These are phyloP conservation scores for Suillus placidus DNA, from an alignment of 768 basidiomycete genomes.

Conservation along the genomic window DNA sequence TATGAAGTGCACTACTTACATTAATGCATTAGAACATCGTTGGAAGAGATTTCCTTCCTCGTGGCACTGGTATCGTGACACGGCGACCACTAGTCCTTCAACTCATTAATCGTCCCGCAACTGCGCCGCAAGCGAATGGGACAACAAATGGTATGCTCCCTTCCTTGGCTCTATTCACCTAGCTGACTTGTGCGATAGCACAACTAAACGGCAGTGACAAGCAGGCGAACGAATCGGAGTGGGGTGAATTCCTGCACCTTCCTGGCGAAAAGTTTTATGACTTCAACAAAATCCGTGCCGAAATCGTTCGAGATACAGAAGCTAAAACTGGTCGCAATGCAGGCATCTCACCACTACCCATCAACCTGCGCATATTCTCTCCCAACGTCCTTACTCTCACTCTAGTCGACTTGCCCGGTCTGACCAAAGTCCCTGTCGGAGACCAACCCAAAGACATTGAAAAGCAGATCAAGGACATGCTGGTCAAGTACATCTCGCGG, in stretches of 20 bases:
- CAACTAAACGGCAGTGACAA: slow-evolving; percentile 58
- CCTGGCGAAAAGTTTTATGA: slow-evolving; percentile 98
- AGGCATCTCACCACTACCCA: slow-evolving; percentile 95
- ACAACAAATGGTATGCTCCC: slow-evolving; percentile 41
- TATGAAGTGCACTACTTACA: slow-evolving; percentile 12
- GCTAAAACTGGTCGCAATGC: slow-evolving; percentile 99
- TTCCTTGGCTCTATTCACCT: slow-evolving; percentile 6
- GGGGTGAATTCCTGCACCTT: slow-evolving; percentile 98
- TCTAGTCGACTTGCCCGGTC: slow-evolving; percentile 94
- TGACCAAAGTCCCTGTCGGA: slow-evolving; percentile 94
- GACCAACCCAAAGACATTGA: slow-evolving; percentile 98
- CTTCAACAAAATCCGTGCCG: slow-evolving; percentile 94
- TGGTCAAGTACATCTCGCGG: slow-evolving; percentile 92
- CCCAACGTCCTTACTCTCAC: slow-evolving; percentile 97
- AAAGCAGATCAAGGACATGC: slow-evolving; percentile 96
- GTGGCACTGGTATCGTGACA: slow-evolving; percentile 98
- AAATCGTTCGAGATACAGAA: slow-evolving; percentile 96
- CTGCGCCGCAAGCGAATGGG: slow-evolving; percentile 47
- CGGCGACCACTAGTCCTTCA: slow-evolving; percentile 94
- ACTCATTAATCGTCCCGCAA: slow-evolving; percentile 84
- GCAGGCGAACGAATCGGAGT: slow-evolving; percentile 89
- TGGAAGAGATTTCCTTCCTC: slow-evolving; percentile 96
- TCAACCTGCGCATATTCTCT: slow-evolving; percentile 96
- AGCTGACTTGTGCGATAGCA: slow-evolving; percentile 17
- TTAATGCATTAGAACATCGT: slow-evolving; percentile 78